phyloP scores from a whole-genome alignment of 805 yeast species.

The Saturnispora halmiae region DNA sequence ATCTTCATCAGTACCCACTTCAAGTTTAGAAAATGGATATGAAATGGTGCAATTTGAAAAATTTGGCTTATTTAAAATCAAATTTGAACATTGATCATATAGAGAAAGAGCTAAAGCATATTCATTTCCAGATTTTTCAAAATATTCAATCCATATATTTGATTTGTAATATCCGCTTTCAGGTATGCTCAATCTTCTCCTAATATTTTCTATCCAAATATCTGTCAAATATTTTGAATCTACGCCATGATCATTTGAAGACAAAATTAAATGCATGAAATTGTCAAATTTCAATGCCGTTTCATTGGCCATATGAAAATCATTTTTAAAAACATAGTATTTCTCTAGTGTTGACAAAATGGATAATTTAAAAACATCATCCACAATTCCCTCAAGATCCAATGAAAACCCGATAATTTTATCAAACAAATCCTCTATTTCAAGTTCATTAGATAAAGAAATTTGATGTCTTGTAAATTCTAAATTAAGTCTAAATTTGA shows the following conservation, averaged over 20 bases:
- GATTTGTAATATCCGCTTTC: background rate
- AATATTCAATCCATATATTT: slow-evolving; percentile 4
- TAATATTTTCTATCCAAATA: slow-evolving; percentile 2
- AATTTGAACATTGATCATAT: slow-evolving; percentile 25
- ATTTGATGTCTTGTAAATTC: slow-evolving; percentile 21
- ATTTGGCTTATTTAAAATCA: slow-evolving; percentile 38
- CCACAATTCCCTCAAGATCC: background rate
- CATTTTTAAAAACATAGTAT: background rate
- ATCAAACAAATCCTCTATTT: slow-evolving; percentile 13
- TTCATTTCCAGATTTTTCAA: background rate
- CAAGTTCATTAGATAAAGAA: slow-evolving; percentile 10
- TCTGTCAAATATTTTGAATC: slow-evolving; percentile 3
- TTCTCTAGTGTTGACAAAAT: slow-evolving; percentile 2
- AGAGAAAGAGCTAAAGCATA: slow-evolving; percentile 16
- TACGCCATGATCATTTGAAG: background rate
- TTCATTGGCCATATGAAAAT: background rate
- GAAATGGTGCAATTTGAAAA: slow-evolving; percentile 41
- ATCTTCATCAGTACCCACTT: background rate
- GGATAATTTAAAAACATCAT: background rate
- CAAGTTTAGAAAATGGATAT: slow-evolving; percentile 28
- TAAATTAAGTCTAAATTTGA: slow-evolving; percentile 18
- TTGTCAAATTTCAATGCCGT: slow-evolving; percentile 1
- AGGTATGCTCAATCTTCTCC: slow-evolving; percentile 6
- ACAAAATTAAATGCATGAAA: background rate
- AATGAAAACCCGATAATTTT: background rate